Conservation (phyloP, 768 basidiomycete genomes). For the Daedalea quercina region DNA sequence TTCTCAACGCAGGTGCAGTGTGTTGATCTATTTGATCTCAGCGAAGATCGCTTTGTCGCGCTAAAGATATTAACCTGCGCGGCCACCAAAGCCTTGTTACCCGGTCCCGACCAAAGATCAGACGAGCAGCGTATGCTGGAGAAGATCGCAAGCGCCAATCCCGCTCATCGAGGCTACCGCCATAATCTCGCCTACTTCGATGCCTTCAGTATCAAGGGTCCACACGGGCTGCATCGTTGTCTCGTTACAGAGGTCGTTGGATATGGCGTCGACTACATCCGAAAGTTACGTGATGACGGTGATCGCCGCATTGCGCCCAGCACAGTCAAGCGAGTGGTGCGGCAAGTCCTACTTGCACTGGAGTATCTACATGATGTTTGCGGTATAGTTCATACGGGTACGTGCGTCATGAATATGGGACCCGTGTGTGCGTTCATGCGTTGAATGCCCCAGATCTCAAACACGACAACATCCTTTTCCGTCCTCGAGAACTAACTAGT, state of each 20-base stretch:
- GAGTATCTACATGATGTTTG: slow-evolving; percentile 2
- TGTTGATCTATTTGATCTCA: not conserved
- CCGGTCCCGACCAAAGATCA: not conserved
- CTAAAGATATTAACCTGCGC: not conserved
- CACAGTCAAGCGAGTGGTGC: slow-evolving; percentile 1
- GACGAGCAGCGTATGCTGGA: not conserved
- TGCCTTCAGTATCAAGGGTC: not conserved
- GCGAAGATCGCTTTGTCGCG: slow-evolving; percentile 1
- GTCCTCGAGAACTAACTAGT: not conserved
- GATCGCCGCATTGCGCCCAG: slow-evolving; percentile 1
- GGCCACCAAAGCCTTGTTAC: not conserved
- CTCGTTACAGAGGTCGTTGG: slow-evolving; percentile 1
- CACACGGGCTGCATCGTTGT: not conserved
- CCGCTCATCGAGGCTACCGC: not conserved
- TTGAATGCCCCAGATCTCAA: not conserved
- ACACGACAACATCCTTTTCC: slow-evolving; percentile 2
- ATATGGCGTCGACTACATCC: slow-evolving; percentile 1
- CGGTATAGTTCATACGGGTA: slow-evolving; percentile 1
- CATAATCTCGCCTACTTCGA: not conserved
- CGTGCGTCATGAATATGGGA: not conserved
- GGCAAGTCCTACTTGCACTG: not conserved
- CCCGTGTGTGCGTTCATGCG: not conserved
- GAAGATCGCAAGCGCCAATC: slow-evolving; percentile 1
- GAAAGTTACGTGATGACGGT: not conserved
- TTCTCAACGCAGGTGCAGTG: not conserved